A percentile compares a stretch with the other conserved stretches of the same genome.
These are phyloP conservation scores for Phycomyces blakesleeanus DNA, from an alignment of 192 early-diverging fungal species.

Conservation along the genomic window DNA sequence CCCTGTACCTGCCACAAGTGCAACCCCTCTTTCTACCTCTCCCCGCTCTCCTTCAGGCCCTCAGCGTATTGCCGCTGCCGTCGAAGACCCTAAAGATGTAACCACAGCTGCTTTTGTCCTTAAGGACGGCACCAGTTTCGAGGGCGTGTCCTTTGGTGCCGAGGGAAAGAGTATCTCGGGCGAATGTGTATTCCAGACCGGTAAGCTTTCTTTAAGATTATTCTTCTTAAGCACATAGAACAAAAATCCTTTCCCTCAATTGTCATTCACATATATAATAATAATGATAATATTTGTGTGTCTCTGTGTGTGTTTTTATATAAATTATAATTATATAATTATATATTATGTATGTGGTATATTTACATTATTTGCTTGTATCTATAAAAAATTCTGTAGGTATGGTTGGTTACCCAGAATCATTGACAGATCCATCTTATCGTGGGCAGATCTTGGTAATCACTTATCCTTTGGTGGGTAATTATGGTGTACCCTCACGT, in stretches of 20 bases:
- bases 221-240: no score
- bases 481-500: conserved; percentile 95
- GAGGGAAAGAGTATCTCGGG: conserved; percentile 82
- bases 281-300: no score
- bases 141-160: conserved; percentile 94
- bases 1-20: conserved; percentile 28
- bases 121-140: conserved; percentile 78
- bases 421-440: conserved; percentile 97
- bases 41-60: conserved; percentile 38
- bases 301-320: no score
- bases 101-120: conserved; percentile 72
- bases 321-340: no score
- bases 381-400: conserved; percentile 41
- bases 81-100: conserved; percentile 33
- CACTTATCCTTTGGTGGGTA: conserved; percentile 96
- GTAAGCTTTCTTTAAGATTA: conserved; percentile 40
- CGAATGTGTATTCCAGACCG: conserved; percentile 99
- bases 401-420: conserved; percentile 99
- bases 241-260: no score
- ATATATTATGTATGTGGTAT: no score
- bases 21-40: conserved; percentile 19
- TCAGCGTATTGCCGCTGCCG: conserved; percentile 29
- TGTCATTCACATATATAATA: no score
- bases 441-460: conserved; percentile 96
- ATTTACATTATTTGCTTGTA: no score